Evolutionary conservation across 176 grass and related monocot genomes (phyloP), one percentile per base, ranked within the genome.

Genomic region (Neostapfia colusana): DNA sequence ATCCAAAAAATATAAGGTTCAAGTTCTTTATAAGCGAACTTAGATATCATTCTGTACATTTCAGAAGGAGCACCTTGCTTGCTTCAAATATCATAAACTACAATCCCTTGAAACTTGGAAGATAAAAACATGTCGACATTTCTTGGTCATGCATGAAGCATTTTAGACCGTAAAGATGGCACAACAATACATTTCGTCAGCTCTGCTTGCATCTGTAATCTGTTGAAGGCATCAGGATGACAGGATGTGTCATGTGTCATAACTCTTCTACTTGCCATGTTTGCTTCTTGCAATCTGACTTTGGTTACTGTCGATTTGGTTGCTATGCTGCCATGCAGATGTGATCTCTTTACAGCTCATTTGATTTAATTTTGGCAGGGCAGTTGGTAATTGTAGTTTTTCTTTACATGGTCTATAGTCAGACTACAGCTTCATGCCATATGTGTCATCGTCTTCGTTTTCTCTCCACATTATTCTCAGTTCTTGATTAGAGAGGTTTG

Each of bases 261-360:
- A 34, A 44, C 31, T 72, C 25, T 48, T 48, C 14, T 51, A 51
- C 17, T 67, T 42, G 23, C 21, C 12, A 39, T 65, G 62, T 37
- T n/a, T 18, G 2, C 6, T n/a, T 39, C 8, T 39, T 65, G 25
- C 26, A 62, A 63, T 17, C 17, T 35, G 6, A 36, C 69, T 31
- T 36, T 15, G 34, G 21, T 20, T 35, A 42, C 51, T 67, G 15
- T 45, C 35, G 20, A 81, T 70, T 66, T 63, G 42, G 34, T 81
- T 60, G 4, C 4, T 56, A 63, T 63, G 14, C 11, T 13, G 23
- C 5, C 6, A 38, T 17, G 48, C 17, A 12, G 18, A 1, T 53
- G 36, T 24, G 18, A 56, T 25, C 49, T 5, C 50, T 24, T 12
- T 14, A 54, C 1, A n/a, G 34, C 34, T 65, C 16, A 38, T 20